Evolutionary conservation across 179 eudicot genomes (phyloP).

Genomic region (Silene coronaria): DNA sequence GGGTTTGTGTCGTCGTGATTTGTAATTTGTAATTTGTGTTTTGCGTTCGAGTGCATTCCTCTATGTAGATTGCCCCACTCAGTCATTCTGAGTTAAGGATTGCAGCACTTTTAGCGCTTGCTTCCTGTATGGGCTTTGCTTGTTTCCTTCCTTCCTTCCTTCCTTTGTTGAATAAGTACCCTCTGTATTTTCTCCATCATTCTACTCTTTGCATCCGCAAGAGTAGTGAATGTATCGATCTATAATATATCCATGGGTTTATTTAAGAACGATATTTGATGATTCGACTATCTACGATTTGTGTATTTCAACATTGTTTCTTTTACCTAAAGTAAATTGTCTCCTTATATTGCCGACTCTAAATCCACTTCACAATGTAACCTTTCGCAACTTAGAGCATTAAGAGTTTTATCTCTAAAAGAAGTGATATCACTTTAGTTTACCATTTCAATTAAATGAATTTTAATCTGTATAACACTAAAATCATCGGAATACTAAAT

Average conservation of each 20-base stretch:
- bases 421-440: no score
- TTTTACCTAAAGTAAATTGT: neutral
- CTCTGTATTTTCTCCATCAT: neutral
- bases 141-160: neutral
- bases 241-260: neutral
- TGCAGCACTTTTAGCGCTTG: conserved; percentile 10
- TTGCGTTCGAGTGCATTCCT: conserved; percentile 2
- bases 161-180: conserved; percentile 1
- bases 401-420: no score
- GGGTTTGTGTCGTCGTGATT: neutral
- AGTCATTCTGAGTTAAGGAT: neutral
- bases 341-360: no score
- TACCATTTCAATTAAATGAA: no score
- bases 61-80: neutral
- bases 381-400: no score
- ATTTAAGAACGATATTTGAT: no score
- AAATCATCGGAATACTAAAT: no score
- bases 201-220: neutral
- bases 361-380: no score
- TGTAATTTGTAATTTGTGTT: neutral
- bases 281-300: neutral
- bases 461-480: no score
- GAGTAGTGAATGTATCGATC: neutral
- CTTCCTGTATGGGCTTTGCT: neutral
- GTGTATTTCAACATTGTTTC: neutral